Evolutionary conservation across 108 stramenopile genomes (phyloP).

Genomic region (Cyclotella sp.): DNA sequence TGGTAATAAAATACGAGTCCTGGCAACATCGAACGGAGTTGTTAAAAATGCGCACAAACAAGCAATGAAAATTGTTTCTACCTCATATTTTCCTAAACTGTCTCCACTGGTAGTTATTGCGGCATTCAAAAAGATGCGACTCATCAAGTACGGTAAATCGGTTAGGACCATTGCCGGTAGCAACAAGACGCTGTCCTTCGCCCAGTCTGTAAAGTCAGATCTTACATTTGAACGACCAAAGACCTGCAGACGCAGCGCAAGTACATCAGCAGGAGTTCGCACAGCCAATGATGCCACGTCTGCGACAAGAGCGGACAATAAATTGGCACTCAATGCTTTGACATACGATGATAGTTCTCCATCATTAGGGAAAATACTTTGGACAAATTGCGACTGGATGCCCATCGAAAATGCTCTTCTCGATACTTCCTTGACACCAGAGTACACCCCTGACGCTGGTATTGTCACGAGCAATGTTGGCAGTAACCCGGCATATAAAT

Average conservation of each 20-base stretch:
- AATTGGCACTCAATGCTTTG: slow-evolving; percentile 45
- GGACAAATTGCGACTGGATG: slow-evolving; percentile 25
- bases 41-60: slow-evolving; percentile 75
- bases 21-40: slow-evolving; percentile 88
- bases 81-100: slow-evolving; percentile 70
- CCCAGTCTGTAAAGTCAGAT: slow-evolving; percentile 69
- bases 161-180: slow-evolving; percentile 63
- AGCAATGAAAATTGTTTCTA: slow-evolving; percentile 63
- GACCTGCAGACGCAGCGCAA: slow-evolving; percentile 71
- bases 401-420: slow-evolving; percentile 61
- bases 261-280: slow-evolving; percentile 78
- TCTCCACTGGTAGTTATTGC: slow-evolving; percentile 67
- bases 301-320: slow-evolving; percentile 61
- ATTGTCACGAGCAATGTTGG: slow-evolving; percentile 76
- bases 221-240: slow-evolving; percentile 53
- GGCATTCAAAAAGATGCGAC: slow-evolving; percentile 68
- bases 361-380: slow-evolving; percentile 3
- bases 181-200: slow-evolving; percentile 62
- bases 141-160: slow-evolving; percentile 72
- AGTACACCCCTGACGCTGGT: slow-evolving; percentile 84
- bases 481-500: slow-evolving; percentile 74
- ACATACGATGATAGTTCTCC: slow-evolving; percentile 14
- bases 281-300: slow-evolving; percentile 73
- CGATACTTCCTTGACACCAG: slow-evolving; percentile 78
- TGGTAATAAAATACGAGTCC: slow-evolving; percentile 78